Evolutionary conservation across 345 rosid species (phyloP).

Genomic region (Boechera stricta): DNA sequence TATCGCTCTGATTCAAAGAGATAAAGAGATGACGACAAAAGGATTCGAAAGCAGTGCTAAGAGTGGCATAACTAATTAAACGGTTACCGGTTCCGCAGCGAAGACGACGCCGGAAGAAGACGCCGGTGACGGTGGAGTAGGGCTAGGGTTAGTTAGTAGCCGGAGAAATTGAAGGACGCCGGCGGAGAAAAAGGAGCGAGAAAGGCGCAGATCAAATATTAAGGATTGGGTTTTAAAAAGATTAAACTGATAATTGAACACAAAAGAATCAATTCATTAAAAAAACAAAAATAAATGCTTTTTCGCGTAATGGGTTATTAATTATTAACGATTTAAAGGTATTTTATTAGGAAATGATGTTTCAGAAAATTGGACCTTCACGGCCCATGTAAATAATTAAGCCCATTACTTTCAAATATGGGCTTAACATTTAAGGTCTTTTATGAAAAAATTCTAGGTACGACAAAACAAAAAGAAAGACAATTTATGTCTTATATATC

Average conservation of each 20-base stretch:
- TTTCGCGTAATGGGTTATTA: background rate
- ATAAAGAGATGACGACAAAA: background rate
- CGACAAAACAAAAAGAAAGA: background rate
- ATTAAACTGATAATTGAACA: background rate
- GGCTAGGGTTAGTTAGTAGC: constrained; percentile 47
- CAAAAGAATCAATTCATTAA: background rate
- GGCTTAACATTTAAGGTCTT: background rate
- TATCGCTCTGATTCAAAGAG: constrained; percentile 1
- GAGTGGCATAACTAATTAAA: background rate
- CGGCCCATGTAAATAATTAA: background rate
- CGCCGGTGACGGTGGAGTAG: constrained; percentile 4
- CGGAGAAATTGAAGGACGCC: constrained; percentile 36
- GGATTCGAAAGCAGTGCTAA: background rate
- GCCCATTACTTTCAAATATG: background rate
- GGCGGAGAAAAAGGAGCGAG: constrained; percentile 41
- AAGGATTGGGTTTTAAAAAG: background rate
- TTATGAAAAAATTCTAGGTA: too few relatives aligned
- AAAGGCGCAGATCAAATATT: background rate
- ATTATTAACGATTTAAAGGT: background rate
- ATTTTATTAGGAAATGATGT: background rate
- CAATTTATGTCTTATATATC: background rate
- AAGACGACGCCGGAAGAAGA: constrained; percentile 17
- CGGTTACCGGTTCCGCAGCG: constrained; percentile 26
- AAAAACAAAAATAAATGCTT: background rate
- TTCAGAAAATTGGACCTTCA: background rate